Evolutionary conservation across 768 basidiomycete genomes (phyloP), one percentile per base, ranked within the genome.

Genomic region (Lentinula edodes): DNA sequence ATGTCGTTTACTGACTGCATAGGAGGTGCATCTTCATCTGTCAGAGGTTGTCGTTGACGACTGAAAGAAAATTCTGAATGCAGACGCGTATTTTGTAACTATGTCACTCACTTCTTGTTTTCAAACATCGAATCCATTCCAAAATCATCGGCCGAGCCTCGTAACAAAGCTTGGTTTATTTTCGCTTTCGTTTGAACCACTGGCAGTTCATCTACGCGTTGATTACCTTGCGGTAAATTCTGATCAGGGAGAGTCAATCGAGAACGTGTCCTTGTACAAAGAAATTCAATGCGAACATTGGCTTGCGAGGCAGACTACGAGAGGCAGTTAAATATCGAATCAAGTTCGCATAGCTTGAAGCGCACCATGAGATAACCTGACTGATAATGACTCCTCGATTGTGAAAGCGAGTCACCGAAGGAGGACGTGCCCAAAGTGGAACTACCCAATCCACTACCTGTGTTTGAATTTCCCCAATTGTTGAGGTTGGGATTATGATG

Each of bases 51-150:
- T 15, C 87, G 78, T 64, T 85, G 83, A 63, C 87, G 83, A 64
- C 52, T 61, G 66, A 35, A 41, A 2, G 34, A 51, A 36, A 38
- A 12, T 18, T 39, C 42, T 7, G 16, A 28, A 6, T 12, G 13
- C 5, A 36, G 16, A 15, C 6, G 12, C 23, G n/a, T 28, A 53
- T 41, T 34, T 0, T 50, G 7, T 15, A 13, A 3, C 32, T 28
- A 51, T 32, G 16, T 15, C 38, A 69, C 76, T 43, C 61, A 85
- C 87, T 83, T 80, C 43, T 86, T 79, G 65, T 83, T 90, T 70
- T 90, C 84, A 65, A 92, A 91, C 90, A 92, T 90, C 20, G 90
- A 90, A 63, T 90, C 89, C 75, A 89, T 85, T 2, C 91, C 91
- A 74, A 91, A 91, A 63, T 90, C 88, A 16, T 85, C 81, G 1